A percentile compares a stretch with the other conserved stretches of the same genome.
phyloP scores from a whole-genome alignment of 768 basidiomycete species.

The Boletus fagicola region DNA sequence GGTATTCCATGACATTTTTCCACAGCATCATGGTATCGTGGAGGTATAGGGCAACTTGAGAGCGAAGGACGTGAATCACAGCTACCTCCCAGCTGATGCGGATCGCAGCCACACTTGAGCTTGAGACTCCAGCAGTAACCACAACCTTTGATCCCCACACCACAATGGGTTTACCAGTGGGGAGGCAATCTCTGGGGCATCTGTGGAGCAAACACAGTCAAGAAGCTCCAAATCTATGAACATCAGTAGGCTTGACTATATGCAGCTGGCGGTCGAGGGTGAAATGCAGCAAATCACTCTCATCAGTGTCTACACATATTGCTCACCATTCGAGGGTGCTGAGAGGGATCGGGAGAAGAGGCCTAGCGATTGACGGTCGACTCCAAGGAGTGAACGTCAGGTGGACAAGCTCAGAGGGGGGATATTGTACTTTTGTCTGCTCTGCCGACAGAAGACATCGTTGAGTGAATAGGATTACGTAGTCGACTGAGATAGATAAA shows the following conservation, averaged over 20 bases:
- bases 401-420: background rate
- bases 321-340: background rate
- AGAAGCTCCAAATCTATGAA: background rate
- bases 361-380: too few relatives aligned
- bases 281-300: background rate
- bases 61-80: background rate
- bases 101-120: background rate
- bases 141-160: background rate
- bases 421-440: slow-evolving; percentile 3
- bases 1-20: background rate
- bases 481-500: background rate
- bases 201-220: background rate
- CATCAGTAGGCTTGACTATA: background rate
- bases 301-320: background rate
- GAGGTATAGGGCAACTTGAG: background rate
- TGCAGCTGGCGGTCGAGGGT: background rate
- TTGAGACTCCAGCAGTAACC: background rate
- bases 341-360: background rate
- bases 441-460: background rate
- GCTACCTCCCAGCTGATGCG: background rate
- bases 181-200: background rate
- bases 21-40: background rate
- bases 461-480: slow-evolving; percentile 2
- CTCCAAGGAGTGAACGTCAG: background rate
- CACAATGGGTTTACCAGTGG: background rate